Percentiles rank a stretch among this genome's conserved stretches.
Conservation (phyloP, 2,329 filamentous ascomycete genomes). For the Colletotrichum limetticola region DNA sequence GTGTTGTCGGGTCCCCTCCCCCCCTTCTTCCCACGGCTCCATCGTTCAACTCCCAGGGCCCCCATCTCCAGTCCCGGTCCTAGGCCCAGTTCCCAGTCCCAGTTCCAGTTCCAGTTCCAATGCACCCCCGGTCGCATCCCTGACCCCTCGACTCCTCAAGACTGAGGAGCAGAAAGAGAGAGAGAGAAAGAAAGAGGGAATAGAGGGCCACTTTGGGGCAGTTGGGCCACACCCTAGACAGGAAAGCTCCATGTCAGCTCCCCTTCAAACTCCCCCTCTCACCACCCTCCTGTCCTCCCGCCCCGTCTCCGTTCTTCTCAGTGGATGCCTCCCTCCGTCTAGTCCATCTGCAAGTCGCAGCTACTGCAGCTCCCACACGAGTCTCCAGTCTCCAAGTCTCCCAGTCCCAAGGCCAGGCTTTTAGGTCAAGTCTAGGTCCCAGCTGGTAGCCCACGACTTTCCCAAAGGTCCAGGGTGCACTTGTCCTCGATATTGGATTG, state of each 20-base stretch:
- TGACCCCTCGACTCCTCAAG: background rate
- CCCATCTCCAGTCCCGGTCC: slow-evolving; percentile 6
- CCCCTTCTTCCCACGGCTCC: slow-evolving; percentile 12
- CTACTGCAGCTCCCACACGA: background rate
- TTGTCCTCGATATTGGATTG: slow-evolving; percentile 18
- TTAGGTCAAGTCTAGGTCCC: background rate
- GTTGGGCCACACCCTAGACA: slow-evolving; percentile 8
- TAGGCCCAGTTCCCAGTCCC: background rate
- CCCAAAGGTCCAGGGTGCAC: slow-evolving; percentile 2
- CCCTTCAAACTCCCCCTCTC: slow-evolving; percentile 10
- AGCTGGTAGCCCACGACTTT: background rate
- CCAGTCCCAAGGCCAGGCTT: background rate
- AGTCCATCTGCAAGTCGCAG: background rate
- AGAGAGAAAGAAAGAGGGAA: background rate
- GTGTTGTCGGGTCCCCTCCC: too few relatives aligned
- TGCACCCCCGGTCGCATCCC: slow-evolving; percentile 16
- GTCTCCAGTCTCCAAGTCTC: too few relatives aligned
- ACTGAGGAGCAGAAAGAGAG: too few relatives aligned
- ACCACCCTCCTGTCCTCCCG: background rate
- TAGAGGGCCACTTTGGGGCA: background rate
- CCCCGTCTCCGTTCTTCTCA: background rate
- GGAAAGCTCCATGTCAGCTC: slow-evolving; percentile 15
- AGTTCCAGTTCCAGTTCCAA: background rate
- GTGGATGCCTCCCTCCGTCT: slow-evolving; percentile 7
- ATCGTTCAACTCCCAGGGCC: slow-evolving; percentile 15